A percentile compares a stretch with the other conserved stretches of the same genome.
Conservation (phyloP, 2,329 filamentous ascomycete genomes). For the Exophiala viscosa region DNA sequence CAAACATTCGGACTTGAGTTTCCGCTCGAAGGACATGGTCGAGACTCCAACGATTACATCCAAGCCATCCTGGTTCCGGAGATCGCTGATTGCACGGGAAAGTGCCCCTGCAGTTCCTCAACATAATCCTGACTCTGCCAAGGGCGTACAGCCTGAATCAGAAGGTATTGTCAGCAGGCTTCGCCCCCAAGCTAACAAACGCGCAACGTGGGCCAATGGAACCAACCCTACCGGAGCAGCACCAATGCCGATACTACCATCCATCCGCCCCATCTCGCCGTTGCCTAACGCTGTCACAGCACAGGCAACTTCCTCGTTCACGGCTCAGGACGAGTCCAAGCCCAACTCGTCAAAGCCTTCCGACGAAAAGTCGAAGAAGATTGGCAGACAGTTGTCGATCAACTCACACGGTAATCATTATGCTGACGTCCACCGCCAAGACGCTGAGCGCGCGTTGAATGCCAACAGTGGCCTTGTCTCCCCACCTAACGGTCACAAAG, state of each 20-base stretch:
- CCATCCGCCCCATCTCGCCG: slow-evolving; percentile 92
- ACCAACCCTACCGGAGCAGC: slow-evolving; percentile 64
- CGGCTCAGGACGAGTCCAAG: slow-evolving; percentile 43
- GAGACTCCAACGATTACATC: slow-evolving; percentile 61
- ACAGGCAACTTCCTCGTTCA: slow-evolving; percentile 68
- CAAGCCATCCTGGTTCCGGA: slow-evolving; percentile 95
- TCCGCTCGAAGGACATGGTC: slow-evolving; percentile 62
- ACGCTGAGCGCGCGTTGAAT: slow-evolving; percentile 85
- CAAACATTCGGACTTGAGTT: slow-evolving; percentile 80
- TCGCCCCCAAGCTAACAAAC: slow-evolving; percentile 65
- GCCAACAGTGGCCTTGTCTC: slow-evolving; percentile 73
- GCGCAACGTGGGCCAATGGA: slow-evolving; percentile 90
- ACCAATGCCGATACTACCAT: slow-evolving; percentile 93
- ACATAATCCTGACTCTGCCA: slow-evolving; percentile 33
- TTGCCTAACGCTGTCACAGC: slow-evolving; percentile 90
- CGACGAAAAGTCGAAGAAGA: slow-evolving; percentile 77
- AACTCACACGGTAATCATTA: slow-evolving; percentile 92
- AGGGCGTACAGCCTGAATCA: slow-evolving; percentile 40
- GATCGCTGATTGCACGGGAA: slow-evolving; percentile 82
- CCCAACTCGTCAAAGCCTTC: slow-evolving; percentile 35
- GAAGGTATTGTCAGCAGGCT: slow-evolving; percentile 50
- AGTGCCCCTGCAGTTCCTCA: slow-evolving; percentile 58
- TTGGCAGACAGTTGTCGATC: slow-evolving; percentile 88
- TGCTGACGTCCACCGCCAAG: slow-evolving; percentile 80
- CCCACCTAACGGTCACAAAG: slow-evolving; percentile 75